Evolutionary conservation across 1,284 basidiomycete genomes (phyloP).

Genomic region (Filobasidium uniguttulatum): DNA sequence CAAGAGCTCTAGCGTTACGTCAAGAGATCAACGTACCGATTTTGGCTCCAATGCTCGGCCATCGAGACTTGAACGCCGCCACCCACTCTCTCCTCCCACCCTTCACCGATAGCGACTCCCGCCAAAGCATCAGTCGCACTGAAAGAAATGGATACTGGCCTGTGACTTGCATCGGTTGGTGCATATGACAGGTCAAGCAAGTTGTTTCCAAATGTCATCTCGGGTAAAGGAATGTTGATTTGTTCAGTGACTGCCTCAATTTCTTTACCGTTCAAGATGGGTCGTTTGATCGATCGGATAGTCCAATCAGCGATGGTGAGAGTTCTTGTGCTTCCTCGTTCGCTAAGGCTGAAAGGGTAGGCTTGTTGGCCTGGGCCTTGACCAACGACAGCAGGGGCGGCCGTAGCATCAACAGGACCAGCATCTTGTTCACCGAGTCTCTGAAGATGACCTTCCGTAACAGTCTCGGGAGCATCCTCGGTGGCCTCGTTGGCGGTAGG

Average conservation of each 20-base stretch:
- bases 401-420: background rate
- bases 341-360: conserved; percentile 5
- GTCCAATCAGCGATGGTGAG: conserved; percentile 35
- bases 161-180: conserved; percentile 4
- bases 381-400: background rate
- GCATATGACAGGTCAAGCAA: conserved; percentile 46
- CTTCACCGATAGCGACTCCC: conserved; percentile 59
- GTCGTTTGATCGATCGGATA: conserved; percentile 33
- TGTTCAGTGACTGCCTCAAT: conserved; percentile 49
- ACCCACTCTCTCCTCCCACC: conserved; percentile 53
- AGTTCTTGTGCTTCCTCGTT: conserved; percentile 19
- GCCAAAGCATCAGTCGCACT: conserved; percentile 55
- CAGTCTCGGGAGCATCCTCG: background rate
- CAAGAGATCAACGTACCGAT: conserved; percentile 16
- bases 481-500: background rate
- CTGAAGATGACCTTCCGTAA: background rate
- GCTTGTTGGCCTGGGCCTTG: background rate
- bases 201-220: conserved; percentile 95
- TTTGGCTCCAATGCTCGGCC: conserved; percentile 75
- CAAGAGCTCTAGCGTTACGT: background rate
- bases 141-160: conserved; percentile 53
- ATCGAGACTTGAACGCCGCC: conserved; percentile 88
- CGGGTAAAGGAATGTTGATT: conserved; percentile 73
- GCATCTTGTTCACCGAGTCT: conserved; percentile 3
- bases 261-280: conserved; percentile 40